A percentile compares a stretch with the other conserved stretches of the same genome.
Conservation (phyloP, 2,329 filamentous ascomycete genomes). For the Colletotrichum navitas region DNA sequence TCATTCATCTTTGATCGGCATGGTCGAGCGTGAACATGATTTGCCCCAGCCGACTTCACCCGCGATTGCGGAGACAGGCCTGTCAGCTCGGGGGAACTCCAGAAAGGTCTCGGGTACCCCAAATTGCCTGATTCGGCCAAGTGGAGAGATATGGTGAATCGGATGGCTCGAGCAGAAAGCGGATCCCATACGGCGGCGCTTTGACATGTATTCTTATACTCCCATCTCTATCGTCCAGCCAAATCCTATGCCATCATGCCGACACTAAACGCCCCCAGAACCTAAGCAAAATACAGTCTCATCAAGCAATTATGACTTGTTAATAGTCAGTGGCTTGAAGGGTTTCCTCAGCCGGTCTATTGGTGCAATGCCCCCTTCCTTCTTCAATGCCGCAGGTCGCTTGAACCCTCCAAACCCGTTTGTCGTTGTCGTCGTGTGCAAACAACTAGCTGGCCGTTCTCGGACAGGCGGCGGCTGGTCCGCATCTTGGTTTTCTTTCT, state of each 20-base stretch:
- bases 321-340: slow-evolving; percentile 69
- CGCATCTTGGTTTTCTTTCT: slow-evolving; percentile 46
- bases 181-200: background rate
- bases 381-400: slow-evolving; percentile 58
- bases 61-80: background rate
- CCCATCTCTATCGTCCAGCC: background rate
- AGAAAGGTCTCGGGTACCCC: background rate
- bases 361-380: slow-evolving; percentile 58
- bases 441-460: slow-evolving; percentile 57
- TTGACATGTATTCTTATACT: background rate
- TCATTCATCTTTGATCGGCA: slow-evolving; percentile 10
- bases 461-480: slow-evolving; percentile 51
- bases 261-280: slow-evolving; percentile 1
- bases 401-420: slow-evolving; percentile 54
- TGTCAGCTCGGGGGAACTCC: slow-evolving; percentile 7
- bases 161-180: background rate
- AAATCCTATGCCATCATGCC: background rate
- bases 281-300: background rate
- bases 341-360: slow-evolving; percentile 66
- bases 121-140: background rate
- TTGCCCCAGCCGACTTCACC: slow-evolving; percentile 8
- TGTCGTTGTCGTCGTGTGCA: slow-evolving; percentile 66
- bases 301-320: slow-evolving; percentile 47
- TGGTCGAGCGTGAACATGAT: background rate
- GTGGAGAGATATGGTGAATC: background rate